A percentile compares a stretch with the other conserved stretches of the same genome.
These are phyloP conservation scores for Aspergillus sojae DNA, from an alignment of 2,329 filamentous ascomycete genomes.

Conservation along the genomic window DNA sequence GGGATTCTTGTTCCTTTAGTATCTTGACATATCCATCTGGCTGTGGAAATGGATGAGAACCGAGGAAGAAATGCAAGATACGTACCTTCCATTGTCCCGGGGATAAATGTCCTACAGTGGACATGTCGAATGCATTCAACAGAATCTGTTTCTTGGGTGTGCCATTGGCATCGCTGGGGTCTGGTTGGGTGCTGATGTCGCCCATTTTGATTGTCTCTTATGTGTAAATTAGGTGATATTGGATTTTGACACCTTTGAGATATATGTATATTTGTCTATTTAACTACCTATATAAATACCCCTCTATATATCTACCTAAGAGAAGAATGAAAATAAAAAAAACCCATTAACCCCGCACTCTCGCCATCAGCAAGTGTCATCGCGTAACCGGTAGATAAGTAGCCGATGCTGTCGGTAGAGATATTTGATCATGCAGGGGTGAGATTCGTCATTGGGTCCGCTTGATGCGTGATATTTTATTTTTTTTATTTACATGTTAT, in stretches of 20 bases:
- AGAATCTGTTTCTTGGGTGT: conserved; percentile 57
- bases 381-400: conserved; percentile 9
- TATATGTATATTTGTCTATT: not conserved
- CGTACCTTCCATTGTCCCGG: conserved; percentile 68
- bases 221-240: not conserved
- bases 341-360: conserved; percentile 4
- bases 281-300: not conserved
- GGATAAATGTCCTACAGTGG: conserved; percentile 64
- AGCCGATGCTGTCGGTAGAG: not conserved
- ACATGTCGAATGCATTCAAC: conserved; percentile 69
- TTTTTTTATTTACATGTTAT: not conserved
- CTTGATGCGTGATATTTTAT: conserved; percentile 16
- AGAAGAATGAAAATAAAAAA: not conserved
- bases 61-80: not conserved
- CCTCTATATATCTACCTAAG: not conserved
- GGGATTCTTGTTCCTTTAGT: conserved; percentile 53
- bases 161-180: not conserved
- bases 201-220: conserved; percentile 20
- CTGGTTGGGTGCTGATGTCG: conserved; percentile 8
- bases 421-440: not conserved
- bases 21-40: not conserved
- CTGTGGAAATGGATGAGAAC: no score
- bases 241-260: no score
- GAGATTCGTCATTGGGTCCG: conserved; percentile 27
- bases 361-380: conserved; percentile 18